Base-by-base conservation (phyloP, 108 stramenopile species). In the Nannochloropsis gaditana region DNA sequence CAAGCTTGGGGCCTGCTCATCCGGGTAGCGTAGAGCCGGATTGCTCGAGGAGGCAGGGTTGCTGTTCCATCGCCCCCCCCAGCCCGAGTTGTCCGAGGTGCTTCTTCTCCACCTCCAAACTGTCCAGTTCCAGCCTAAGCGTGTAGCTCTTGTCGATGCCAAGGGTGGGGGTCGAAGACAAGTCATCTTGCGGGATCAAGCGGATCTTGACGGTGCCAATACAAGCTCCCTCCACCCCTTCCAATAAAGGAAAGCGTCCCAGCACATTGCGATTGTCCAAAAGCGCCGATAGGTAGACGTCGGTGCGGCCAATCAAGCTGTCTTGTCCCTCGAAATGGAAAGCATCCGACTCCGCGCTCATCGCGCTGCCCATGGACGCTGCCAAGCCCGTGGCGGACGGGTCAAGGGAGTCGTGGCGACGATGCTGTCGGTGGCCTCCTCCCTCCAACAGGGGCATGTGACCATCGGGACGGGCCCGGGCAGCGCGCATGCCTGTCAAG, bases 271-370 rank as follows among this genome's bases (percentile, higher is more conserved):
- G 59, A 8, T 73, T 73, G 59, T 73, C 59, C n/a, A 73, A n/a
- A n/a, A 73, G n/a, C 19, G 59, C 59, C 4, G 59, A 73, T 8
- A 73, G 2, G 2, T 73, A 3, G 19, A 73, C 59, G 19, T 73
- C 59, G 6, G 19, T 73, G 19, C 59, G 59, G n/a, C 59, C 59
- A 15, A 73, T 15, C 59, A 73, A n/a, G 59, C 19, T n/a, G n/a
- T 73, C 59, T n/a, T 73, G 59, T 8, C 59, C 59, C n/a, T 73
- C n/a, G 59, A 73, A 73, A 73, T 73, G 59, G n/a, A 73, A 73
- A 4, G 59, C 59, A 73, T 73, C 59, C 4, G 15, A 15, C 6
- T 6, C 59, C 59, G 59, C 59, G 59, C 59, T 73, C 15, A 73
- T 73, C 59, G 59, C 59, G n/a, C 59, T 73, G 19, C 59, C 59